These are phyloP conservation scores for Globisporangium paroecandrum DNA, from an alignment of 352 stramenopile genomes.

Conservation along the genomic window DNA sequence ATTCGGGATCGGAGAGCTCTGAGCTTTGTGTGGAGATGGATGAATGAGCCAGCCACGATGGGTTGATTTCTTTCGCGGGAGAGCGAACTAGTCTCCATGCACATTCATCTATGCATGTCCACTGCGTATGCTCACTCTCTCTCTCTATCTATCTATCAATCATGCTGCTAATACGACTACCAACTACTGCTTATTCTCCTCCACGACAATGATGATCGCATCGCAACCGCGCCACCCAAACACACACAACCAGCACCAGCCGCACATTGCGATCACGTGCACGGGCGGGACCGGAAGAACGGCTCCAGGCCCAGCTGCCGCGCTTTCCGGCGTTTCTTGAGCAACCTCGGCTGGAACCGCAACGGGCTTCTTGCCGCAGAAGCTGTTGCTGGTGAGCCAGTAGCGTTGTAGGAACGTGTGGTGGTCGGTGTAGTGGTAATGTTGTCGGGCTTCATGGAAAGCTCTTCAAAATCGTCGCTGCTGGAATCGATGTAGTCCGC, in stretches of 20 bases:
- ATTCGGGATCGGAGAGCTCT: neutral
- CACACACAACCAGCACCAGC: neutral
- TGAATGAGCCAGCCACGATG: neutral
- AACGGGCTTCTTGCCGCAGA: neutral
- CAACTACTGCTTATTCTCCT: neutral
- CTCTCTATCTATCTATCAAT: neutral
- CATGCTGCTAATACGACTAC: neutral
- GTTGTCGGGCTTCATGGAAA: neutral
- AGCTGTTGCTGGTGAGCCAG: neutral
- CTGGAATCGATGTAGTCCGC: slow-evolving; percentile 15
- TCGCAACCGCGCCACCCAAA: neutral
- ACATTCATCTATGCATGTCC: neutral
- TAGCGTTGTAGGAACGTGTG: neutral
- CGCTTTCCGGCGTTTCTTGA: slow-evolving; percentile 21
- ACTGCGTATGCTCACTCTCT: neutral
- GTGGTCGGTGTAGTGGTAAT: neutral
- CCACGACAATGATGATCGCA: neutral
- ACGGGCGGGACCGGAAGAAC: slow-evolving; percentile 16
- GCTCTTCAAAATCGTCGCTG: slow-evolving; percentile 11
- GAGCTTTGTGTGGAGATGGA: neutral
- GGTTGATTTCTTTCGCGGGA: neutral
- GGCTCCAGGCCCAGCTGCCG: slow-evolving; percentile 9
- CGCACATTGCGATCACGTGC: neutral
- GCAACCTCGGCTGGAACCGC: slow-evolving; percentile 15
- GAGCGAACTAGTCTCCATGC: neutral